Percentiles rank a stretch among this genome's conserved stretches.
Conservation (phyloP, 495 filamentous ascomycete genomes). For the Amphirosellinia nigrospora region DNA sequence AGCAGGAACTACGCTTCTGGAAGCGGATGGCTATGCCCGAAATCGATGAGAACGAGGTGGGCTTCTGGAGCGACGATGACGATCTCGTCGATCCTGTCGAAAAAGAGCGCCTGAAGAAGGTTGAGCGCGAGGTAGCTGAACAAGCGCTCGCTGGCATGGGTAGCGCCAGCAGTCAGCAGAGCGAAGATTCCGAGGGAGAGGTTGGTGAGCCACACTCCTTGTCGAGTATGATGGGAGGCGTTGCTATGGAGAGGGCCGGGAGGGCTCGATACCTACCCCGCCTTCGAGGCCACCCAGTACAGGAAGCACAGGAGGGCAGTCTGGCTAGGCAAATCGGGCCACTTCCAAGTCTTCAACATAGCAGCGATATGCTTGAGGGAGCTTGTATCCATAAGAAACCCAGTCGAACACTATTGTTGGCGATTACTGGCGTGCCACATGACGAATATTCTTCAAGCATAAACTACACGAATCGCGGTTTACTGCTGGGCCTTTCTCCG, state of each 20-base stretch:
- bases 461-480: not conserved
- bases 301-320: slow-evolving; percentile 35
- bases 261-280: slow-evolving; percentile 36
- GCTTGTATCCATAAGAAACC: not conserved
- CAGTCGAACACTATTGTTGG: not conserved
- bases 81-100: slow-evolving; percentile 59
- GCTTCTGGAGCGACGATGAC: slow-evolving; percentile 62
- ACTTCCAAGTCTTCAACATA: not conserved
- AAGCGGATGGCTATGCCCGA: slow-evolving; percentile 62
- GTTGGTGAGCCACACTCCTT: slow-evolving; percentile 33
- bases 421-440: not conserved
- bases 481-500: not conserved
- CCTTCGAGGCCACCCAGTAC: slow-evolving; percentile 52
- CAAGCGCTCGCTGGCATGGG: slow-evolving; percentile 41
- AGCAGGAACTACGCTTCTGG: slow-evolving; percentile 60
- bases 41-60: slow-evolving; percentile 53
- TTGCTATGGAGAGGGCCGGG: slow-evolving; percentile 52
- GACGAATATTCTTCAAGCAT: not conserved
- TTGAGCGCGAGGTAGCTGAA: slow-evolving; percentile 47
- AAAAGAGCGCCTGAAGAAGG: slow-evolving; percentile 53
- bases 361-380: not conserved
- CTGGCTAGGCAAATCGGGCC: slow-evolving; percentile 22
- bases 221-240: slow-evolving; percentile 45
- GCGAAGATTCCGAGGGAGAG: slow-evolving; percentile 41
- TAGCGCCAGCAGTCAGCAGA: slow-evolving; percentile 35